Base-by-base conservation (phyloP, 371 early-diverging fungal genomes). In the Mortierella sp. region DNA sequence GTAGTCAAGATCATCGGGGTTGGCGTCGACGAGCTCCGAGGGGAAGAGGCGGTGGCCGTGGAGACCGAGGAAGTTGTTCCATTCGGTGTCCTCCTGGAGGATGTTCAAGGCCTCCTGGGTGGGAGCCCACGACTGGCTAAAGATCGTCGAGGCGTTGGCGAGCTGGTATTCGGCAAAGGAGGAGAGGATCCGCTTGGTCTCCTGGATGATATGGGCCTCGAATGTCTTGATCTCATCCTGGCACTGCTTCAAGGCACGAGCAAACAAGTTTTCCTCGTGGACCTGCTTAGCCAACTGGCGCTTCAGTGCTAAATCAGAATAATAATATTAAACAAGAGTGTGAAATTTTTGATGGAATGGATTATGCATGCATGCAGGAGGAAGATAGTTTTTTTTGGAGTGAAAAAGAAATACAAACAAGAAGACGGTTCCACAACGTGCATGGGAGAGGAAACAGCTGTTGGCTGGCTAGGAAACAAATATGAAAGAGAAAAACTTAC, bases 191-290 rank as follows among this genome's bases (percentile, higher is more conserved):
- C 77, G 81, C 81, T 81, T 81, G 68, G 70, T 14, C 71, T 81
- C 81, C 44, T 70, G 70, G 63, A 81, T 74, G 43, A 71, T 71
- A 52, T 81, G 74, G 13, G 77, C 74, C 61, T 81, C 81, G 47
- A 81, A 81, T 10, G 77, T 73, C 67, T 66, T 69, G 50, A 74
- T 68, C 65, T 81, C 69, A 2, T 81, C 81, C 71, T 81, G 81
- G 53, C 81, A 81, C 45, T 81, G 81, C 64, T 70, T 73, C 77
- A 81, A 68, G 43, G 81, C 81, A 47, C 77, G 81, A 10, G 81
- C 81, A 70, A 81, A 81, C 52, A 81, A 26, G 64, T 81, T 81
- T 44, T 81, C 81, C 50, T 81, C 81, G 11, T 77, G 65, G 58
- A 81, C 73, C 48, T 81, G 81, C 58, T 81, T 81, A 19, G 74